These are phyloP conservation scores for Pythium graminicola DNA, from an alignment of 352 stramenopile species.

Conservation along the genomic window DNA sequence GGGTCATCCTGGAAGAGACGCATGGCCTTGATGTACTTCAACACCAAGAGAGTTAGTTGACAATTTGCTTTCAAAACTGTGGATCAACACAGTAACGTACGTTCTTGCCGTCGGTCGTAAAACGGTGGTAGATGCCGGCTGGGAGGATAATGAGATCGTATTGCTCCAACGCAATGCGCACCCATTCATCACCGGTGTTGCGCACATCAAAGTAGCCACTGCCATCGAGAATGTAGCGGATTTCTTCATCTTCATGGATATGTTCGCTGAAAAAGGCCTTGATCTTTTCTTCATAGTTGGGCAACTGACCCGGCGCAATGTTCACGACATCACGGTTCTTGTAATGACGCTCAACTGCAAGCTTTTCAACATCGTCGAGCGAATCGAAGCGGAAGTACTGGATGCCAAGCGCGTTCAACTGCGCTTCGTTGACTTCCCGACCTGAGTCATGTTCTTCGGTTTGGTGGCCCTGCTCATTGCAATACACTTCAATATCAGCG, in stretches of 20 bases:
- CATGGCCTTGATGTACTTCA: conserved; percentile 26
- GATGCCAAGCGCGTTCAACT: conserved; percentile 18
- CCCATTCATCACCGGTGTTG: conserved; percentile 22
- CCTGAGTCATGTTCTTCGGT: conserved; percentile 20
- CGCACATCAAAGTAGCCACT: conserved; percentile 25
- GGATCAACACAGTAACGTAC: conserved; percentile 2
- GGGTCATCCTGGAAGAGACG: conserved; percentile 25
- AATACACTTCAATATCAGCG: background rate
- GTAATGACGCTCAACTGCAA: conserved; percentile 19
- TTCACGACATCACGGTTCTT: conserved; percentile 26
- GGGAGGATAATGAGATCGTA: conserved; percentile 24
- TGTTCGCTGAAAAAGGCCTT: conserved; percentile 26
- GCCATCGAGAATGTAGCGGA: conserved; percentile 24
- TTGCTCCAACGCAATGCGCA: conserved; percentile 22
- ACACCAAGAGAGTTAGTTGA: background rate
- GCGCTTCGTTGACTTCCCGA: conserved; percentile 9
- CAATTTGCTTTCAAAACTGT: background rate
- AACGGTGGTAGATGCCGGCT: conserved; percentile 22
- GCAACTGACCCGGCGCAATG: conserved; percentile 20
- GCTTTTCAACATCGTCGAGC: conserved; percentile 19
- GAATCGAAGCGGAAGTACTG: conserved; percentile 22
- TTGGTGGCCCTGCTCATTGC: conserved; percentile 15
- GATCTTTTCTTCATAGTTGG: conserved; percentile 24
- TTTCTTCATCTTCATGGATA: conserved; percentile 26
- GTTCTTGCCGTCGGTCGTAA: conserved; percentile 26